Conservation (phyloP, 2,329 filamentous ascomycete species). For the Apiospora phragmitis region DNA sequence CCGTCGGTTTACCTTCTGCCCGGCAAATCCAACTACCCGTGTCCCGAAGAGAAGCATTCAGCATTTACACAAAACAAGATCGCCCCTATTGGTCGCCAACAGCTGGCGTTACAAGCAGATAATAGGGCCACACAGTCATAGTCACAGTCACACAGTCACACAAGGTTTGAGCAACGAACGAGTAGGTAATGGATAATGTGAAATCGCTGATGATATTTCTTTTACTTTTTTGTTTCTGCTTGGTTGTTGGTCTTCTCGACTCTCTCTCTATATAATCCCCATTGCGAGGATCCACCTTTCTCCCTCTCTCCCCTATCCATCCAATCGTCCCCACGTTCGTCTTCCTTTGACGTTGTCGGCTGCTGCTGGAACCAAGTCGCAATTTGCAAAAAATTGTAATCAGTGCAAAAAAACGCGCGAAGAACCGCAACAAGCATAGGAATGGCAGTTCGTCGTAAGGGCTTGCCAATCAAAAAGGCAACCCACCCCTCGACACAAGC, state of each 20-base stretch:
- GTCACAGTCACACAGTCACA: background rate
- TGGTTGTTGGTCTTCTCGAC: background rate
- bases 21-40: background rate
- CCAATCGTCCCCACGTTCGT: background rate
- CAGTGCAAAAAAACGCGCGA: background rate
- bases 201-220: slow-evolving; percentile 8
- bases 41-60: background rate
- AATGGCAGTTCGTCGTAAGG: background rate
- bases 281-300: background rate
- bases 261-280: background rate
- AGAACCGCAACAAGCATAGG: slow-evolving; percentile 3
- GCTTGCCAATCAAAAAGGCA: background rate
- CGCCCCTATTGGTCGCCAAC: background rate
- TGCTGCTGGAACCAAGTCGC: background rate
- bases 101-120: background rate
- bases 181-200: background rate
- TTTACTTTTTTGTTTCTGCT: slow-evolving; percentile 6
- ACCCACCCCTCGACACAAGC: background rate
- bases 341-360: background rate
- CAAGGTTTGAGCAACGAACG: background rate
- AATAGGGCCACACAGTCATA: background rate
- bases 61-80: background rate
- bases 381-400: background rate
- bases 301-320: background rate
- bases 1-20: background rate